Conservation (phyloP, 306 rosid species). For the Medicago truncatula region DNA sequence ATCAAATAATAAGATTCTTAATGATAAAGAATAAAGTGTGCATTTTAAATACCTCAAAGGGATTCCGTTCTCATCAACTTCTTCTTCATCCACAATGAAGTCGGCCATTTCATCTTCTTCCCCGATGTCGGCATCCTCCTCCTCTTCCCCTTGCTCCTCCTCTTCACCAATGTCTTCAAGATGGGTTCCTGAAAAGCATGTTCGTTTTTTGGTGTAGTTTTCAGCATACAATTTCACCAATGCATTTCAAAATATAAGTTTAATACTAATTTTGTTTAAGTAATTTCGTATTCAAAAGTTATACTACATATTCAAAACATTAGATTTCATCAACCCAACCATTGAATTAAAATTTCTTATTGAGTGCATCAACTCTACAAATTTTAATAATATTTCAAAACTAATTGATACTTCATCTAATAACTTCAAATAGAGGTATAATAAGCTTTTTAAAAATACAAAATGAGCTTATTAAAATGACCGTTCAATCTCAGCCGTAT, state of each 20-base stretch:
- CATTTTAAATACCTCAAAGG: slow-evolving; percentile 65
- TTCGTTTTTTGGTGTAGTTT: slow-evolving; percentile 9
- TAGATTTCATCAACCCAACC: too few relatives aligned
- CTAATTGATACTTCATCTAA: too few relatives aligned
- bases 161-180: slow-evolving; percentile 93
- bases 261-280: background rate
- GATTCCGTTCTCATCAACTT: slow-evolving; percentile 77
- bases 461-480: too few relatives aligned
- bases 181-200: slow-evolving; percentile 59
- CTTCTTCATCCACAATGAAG: slow-evolving; percentile 94
- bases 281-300: slow-evolving; percentile 4
- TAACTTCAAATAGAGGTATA: too few relatives aligned
- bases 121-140: slow-evolving; percentile 90
- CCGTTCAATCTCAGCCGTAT: too few relatives aligned
- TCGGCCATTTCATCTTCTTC: slow-evolving; percentile 99
- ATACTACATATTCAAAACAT: background rate
- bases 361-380: too few relatives aligned
- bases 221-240: slow-evolving; percentile 11
- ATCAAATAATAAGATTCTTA: slow-evolving; percentile 27
- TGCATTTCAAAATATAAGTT: slow-evolving; percentile 4
- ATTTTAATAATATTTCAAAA: too few relatives aligned
- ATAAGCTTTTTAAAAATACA: too few relatives aligned
- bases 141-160: slow-evolving; percentile 91
- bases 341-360: too few relatives aligned
- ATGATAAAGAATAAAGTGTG: background rate